Evolutionary conservation across 148 eudicot genomes (phyloP).

Genomic region (Bassia scoparia): DNA sequence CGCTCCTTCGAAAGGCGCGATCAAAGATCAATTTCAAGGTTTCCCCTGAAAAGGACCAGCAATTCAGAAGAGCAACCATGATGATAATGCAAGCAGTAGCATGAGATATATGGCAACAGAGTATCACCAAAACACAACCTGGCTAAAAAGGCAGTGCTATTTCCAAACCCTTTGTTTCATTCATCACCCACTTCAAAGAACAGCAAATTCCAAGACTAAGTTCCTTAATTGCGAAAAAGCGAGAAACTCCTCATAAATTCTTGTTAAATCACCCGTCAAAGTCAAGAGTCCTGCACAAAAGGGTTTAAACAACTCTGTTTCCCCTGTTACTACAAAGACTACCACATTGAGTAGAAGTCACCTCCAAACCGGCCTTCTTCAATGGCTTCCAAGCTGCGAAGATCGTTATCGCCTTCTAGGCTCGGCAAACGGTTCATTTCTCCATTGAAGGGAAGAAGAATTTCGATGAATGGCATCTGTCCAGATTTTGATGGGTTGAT

Average conservation of each 20-base stretch:
- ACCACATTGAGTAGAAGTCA: slow-evolving; percentile 22
- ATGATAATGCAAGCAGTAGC: background rate
- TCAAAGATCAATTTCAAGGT: slow-evolving; percentile 75
- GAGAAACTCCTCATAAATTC: slow-evolving; percentile 70
- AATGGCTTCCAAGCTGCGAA: slow-evolving; percentile 40
- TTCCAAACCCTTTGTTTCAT: slow-evolving; percentile 81
- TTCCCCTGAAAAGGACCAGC: slow-evolving; percentile 43
- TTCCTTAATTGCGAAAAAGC: slow-evolving; percentile 53
- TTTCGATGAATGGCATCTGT: slow-evolving; percentile 40
- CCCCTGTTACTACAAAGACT: slow-evolving; percentile 44
- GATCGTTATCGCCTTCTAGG: slow-evolving; percentile 83
- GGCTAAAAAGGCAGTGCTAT: slow-evolving; percentile 76
- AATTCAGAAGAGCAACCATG: slow-evolving; percentile 29
- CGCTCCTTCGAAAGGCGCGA: slow-evolving; percentile 46
- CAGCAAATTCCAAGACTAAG: slow-evolving; percentile 55
- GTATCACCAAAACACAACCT: slow-evolving; percentile 87
- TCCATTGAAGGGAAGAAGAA: slow-evolving; percentile 67
- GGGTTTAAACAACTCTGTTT: slow-evolving; percentile 25
- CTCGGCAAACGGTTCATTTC: slow-evolving; percentile 65
- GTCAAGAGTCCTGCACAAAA: slow-evolving; percentile 43
- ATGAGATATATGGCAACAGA: slow-evolving; percentile 45
- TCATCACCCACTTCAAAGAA: slow-evolving; percentile 57
- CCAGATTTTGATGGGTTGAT: too few relatives aligned
- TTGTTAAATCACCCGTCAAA: slow-evolving; percentile 63
- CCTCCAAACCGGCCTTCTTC: slow-evolving; percentile 28